Conservation (phyloP, 2,329 filamentous ascomycete genomes). For the Teratosphaeria epicoccoides region DNA sequence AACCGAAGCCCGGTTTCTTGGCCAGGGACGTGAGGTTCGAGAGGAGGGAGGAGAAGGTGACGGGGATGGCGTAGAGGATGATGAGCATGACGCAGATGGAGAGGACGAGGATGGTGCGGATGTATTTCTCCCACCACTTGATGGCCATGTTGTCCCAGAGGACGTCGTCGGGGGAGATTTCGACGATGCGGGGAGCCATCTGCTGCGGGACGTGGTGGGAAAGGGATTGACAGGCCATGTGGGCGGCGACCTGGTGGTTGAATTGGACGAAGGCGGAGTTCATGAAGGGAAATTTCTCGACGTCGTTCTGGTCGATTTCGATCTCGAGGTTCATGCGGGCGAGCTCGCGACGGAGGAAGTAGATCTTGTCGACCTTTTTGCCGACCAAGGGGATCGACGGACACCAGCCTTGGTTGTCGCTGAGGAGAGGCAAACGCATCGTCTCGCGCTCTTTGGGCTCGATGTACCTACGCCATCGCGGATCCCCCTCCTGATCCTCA, state of each 20-base stretch:
- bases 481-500: constrained; percentile 52
- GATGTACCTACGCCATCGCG: constrained; percentile 74
- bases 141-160: constrained; percentile 97
- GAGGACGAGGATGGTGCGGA: constrained; percentile 57
- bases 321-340: constrained; percentile 86
- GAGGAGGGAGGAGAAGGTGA: constrained; percentile 75
- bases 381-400: constrained; percentile 68
- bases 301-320: constrained; percentile 74
- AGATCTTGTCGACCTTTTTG: constrained; percentile 90
- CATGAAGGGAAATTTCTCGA: constrained; percentile 81
- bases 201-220: constrained; percentile 85
- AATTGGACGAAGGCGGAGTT: constrained; percentile 97
- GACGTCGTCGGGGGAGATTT: constrained; percentile 86
- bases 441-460: constrained; percentile 74
- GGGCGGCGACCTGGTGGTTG: constrained; percentile 91
- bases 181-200: constrained; percentile 86
- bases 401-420: constrained; percentile 50
- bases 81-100: constrained; percentile 62
- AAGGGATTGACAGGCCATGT: constrained; percentile 92
- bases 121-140: constrained; percentile 83
- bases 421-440: constrained; percentile 59
- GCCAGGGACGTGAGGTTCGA: constrained; percentile 67
- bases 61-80: constrained; percentile 80
- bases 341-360: constrained; percentile 76
- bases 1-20: constrained; percentile 51